Evolutionary conservation across 345 rosid species (phyloP), one percentile per base, ranked within the genome.

Genomic region (Ailanthus altissimus): DNA sequence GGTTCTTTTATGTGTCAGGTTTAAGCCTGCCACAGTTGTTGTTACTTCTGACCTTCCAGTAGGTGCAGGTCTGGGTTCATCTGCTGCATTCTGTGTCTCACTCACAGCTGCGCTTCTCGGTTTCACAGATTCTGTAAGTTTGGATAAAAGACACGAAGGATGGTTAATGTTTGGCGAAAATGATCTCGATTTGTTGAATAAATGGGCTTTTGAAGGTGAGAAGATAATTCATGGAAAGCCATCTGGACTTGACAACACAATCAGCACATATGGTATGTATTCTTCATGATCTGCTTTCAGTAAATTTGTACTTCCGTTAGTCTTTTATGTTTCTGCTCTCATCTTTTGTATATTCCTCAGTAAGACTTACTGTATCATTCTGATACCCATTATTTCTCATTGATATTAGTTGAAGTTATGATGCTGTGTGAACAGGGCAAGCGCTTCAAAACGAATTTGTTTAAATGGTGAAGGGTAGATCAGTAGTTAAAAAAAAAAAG

Each of bases 161-260:
- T 93, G 98, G 99, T 78, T 83, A 1, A 71, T 40, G 1, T 90
- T 86, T 46, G 83, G 79, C 59, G 95, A 88, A 28, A 73, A 79
- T 42, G 89, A 86, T 14, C 90, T 91, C 18, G 94, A 90, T 14
- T 84, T 92, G 82, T 71, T 96, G 80, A 96, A 93, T 79, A 89
- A 82, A 83, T 96, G 99, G 99, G 99, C 99, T 70, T 92, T 90
- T 50, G 97, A 91, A 89, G 98, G 98, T 7, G 99, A 96, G 82
- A 96, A 89, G 85, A 85, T 94, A 79, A 85, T 96, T 77, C 98
- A 94, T 77, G 99, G 99, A 80, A 91, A 79, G 81, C 99, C 99
- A 47, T 96, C 98, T 25, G 98, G 99, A 67, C 90, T 96, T 8
- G 99, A 96, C 90, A 96, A 93, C 82, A 89, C 99, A 13, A 97